Base-by-base conservation (phyloP, 2,329 filamentous ascomycete species). In the Stachybotrys echinatus region DNA sequence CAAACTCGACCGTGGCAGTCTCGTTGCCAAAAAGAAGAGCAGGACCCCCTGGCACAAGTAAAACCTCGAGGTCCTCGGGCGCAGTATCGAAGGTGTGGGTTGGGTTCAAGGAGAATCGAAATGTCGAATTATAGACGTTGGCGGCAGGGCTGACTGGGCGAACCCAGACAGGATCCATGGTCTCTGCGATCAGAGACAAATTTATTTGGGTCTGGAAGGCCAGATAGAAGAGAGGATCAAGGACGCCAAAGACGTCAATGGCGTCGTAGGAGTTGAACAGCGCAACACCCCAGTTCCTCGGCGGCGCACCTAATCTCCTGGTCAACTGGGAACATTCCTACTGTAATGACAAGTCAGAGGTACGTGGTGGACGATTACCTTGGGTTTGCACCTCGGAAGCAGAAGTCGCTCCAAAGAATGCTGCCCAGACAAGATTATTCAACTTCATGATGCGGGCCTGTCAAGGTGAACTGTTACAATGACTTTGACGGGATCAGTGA, bases 31-130 rank as follows among this genome's bases (percentile, higher is more conserved):
- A 17, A 6, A 72, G 62, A 3, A 67, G 68, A 2, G 83, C 84
- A 0, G 67, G 50, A 1, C 85, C 84, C 6, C 85, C 84, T 0
- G 85, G 85, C 7, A 88, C 65, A 12, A 89, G 61, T 12, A 88
- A 69, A 5, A 87, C 79, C 8, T 70, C 69, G 2, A 75, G 75
- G 3, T 74, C 70, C 4, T 65, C 65, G 1, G 75, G 77, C 2
- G 74, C 69, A 4, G 68, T 61, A 42, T 63, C 69, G 56, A 81
- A 83, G 0, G 82, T 85, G 58, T 71, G 67, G 5, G 73, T 74
- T 12, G 74, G 68, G 39, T 65, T 54, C 27, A 74, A 49, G 38
- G 54, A 51, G 20, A 68, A 60, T 42, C 57, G 61, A 50, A 71
- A 68, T 39, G 54, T 54, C 19, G 61, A 63, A 50, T 60, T 59